These are phyloP conservation scores for Obelidium mucronatum DNA, from an alignment of 192 early-diverging fungal genomes.

Conservation along the genomic window DNA sequence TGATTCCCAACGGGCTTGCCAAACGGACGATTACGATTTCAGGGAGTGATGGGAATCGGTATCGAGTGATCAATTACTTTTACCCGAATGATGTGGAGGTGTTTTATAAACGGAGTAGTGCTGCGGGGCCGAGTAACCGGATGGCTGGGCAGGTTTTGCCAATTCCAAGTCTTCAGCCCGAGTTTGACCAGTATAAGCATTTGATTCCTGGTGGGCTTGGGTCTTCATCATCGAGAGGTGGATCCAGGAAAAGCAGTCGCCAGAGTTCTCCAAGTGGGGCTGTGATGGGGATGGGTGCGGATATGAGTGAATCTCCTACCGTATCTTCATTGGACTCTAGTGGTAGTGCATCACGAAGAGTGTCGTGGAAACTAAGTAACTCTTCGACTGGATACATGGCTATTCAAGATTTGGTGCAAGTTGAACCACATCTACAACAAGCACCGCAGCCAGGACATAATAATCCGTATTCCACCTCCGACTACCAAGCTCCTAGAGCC, in stretches of 20 bases:
- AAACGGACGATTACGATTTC: constrained; percentile 11
- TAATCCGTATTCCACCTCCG: too few species aligned
- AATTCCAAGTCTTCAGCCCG: background rate
- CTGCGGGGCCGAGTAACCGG: too few species aligned
- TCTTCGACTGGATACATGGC: background rate
- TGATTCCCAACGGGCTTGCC: constrained; percentile 11
- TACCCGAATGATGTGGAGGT: background rate
- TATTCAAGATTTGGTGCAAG: too few species aligned
- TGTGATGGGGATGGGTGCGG: background rate
- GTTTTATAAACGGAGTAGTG: background rate
- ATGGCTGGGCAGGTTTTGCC: background rate
- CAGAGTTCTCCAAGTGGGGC: background rate
- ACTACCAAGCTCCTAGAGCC: too few species aligned
- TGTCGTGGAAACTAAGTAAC: background rate
- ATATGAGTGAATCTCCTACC: too few species aligned
- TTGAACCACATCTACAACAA: too few species aligned
- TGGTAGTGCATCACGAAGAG: background rate
- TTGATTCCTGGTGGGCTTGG: too few species aligned
- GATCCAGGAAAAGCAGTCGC: too few species aligned
- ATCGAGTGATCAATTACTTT: constrained; percentile 23
- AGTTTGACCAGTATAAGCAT: background rate
- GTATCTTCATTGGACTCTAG: too few species aligned
- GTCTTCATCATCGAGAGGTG: too few species aligned
- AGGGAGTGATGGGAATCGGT: constrained; percentile 21
- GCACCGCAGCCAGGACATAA: too few species aligned